These are phyloP conservation scores for Adansonia digitata DNA, from an alignment of 345 rosid genomes.

Conservation along the genomic window DNA sequence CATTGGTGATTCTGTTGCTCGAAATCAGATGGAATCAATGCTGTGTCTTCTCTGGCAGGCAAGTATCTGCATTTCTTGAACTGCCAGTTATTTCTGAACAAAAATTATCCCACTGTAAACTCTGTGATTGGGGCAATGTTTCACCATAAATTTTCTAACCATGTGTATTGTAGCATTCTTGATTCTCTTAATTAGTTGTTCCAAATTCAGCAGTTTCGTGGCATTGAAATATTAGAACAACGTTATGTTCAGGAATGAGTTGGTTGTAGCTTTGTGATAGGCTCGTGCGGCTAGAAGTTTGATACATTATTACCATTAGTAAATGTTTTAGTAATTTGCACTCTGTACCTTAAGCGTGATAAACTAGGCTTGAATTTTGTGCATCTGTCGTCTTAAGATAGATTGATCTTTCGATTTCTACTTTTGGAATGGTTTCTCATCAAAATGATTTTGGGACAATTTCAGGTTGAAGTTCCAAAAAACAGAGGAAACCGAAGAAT, in stretches of 20 bases:
- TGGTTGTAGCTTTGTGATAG: background rate
- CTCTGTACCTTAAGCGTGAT: background rate
- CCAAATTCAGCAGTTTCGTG: background rate
- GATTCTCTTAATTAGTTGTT: background rate
- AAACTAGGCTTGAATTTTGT: background rate
- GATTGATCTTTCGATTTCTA: background rate
- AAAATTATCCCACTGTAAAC: background rate
- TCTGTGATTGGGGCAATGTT: background rate
- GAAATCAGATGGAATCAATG: slow-evolving; percentile 98
- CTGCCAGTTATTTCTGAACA: background rate
- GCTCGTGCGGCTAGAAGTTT: background rate
- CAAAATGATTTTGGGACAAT: slow-evolving; percentile 1
- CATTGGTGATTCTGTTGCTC: slow-evolving; percentile 94
- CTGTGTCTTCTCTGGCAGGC: slow-evolving; percentile 99
- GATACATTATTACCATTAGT: background rate
- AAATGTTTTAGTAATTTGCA: background rate
- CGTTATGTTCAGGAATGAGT: background rate
- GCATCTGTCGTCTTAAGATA: background rate
- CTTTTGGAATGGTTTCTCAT: background rate
- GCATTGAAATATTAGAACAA: background rate
- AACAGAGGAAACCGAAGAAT: slow-evolving; percentile 83
- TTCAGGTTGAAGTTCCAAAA: slow-evolving; percentile 87
- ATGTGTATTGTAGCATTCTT: background rate
- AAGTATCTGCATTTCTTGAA: slow-evolving; percentile 25
- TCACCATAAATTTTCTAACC: background rate